These are phyloP conservation scores for Pichia manshurica DNA, from an alignment of 805 yeast species.

Conservation along the genomic window DNA sequence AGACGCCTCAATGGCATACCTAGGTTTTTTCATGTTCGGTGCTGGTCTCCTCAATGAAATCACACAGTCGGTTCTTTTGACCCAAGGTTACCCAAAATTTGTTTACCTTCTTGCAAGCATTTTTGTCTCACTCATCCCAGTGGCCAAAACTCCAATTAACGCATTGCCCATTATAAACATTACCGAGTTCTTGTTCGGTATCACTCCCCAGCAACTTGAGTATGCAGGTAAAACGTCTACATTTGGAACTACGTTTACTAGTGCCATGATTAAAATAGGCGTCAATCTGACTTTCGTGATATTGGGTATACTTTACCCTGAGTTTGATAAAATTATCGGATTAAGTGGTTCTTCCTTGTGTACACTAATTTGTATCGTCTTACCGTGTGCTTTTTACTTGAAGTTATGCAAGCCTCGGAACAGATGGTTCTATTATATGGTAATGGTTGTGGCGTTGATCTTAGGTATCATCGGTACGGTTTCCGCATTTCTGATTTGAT, in stretches of 20 bases:
- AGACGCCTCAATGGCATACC: constrained; percentile 55
- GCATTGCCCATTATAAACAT: constrained; percentile 84
- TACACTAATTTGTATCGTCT: constrained; percentile 69
- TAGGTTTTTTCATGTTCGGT: constrained; percentile 83
- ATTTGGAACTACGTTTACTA: constrained; percentile 9
- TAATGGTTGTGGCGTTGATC: constrained; percentile 42
- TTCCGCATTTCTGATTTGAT: constrained; percentile 36
- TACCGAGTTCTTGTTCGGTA: constrained; percentile 42
- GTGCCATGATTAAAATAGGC: constrained; percentile 34
- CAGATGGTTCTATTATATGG: constrained; percentile 37
- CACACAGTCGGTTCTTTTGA: constrained; percentile 65
- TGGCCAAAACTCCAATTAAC: constrained; percentile 81
- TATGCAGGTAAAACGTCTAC: constrained; percentile 12
- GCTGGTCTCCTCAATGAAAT: constrained; percentile 59
- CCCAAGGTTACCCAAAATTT: constrained; percentile 61
- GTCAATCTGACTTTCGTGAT: constrained; percentile 61
- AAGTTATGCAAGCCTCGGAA: constrained; percentile 46
- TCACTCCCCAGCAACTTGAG: constrained; percentile 26
- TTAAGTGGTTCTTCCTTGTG: constrained; percentile 81
- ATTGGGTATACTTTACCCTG: constrained; percentile 70
- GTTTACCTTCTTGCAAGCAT: constrained; percentile 53
- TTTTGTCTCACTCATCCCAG: constrained; percentile 71
- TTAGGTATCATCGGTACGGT: constrained; percentile 58
- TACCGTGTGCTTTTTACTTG: constrained; percentile 74
- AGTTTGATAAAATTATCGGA: constrained; percentile 79